Conservation (phyloP, 345 rosid species). For the Cardiospermum halicacabum region DNA sequence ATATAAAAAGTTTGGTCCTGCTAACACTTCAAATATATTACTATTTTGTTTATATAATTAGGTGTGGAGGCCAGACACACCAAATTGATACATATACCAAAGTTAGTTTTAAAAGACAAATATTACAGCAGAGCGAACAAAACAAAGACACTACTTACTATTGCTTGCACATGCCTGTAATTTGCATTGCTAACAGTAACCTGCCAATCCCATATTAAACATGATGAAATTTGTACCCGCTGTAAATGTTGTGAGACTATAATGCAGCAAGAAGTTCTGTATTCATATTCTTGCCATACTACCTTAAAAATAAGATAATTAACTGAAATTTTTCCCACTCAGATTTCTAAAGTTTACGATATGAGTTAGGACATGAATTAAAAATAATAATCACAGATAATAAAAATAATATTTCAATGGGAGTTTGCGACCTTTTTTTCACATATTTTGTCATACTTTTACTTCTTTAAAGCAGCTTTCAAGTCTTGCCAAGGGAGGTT, state of each 20-base stretch:
- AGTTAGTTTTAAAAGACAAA: too few species aligned
- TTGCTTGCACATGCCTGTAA: too few species aligned
- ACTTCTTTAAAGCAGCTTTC: constrained; percentile 84
- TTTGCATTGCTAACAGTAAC: constrained; percentile 16
- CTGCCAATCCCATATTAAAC: constrained; percentile 20
- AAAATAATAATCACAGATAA: background rate
- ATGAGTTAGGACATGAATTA: constrained; percentile 8
- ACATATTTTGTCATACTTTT: constrained; percentile 81
- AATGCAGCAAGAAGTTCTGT: background rate
- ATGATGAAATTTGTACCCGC: background rate
- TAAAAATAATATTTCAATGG: constrained; percentile 63
- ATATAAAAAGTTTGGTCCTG: too few species aligned
- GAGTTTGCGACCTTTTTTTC: constrained; percentile 89
- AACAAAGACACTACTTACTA: too few species aligned
- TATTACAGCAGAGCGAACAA: too few species aligned
- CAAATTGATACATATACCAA: too few species aligned
- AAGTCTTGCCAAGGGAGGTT: constrained; percentile 98
- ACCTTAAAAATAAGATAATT: background rate
- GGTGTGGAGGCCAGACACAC: too few species aligned
- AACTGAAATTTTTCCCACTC: constrained; percentile 24
- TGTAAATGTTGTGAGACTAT: background rate
- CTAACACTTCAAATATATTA: too few species aligned
- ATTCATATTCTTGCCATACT: too few species aligned
- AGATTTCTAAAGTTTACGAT: constrained; percentile 12
- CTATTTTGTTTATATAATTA: too few species aligned